phyloP scores from a whole-genome alignment of 2,329 filamentous ascomycete genomes.

The Alternaria panax region DNA sequence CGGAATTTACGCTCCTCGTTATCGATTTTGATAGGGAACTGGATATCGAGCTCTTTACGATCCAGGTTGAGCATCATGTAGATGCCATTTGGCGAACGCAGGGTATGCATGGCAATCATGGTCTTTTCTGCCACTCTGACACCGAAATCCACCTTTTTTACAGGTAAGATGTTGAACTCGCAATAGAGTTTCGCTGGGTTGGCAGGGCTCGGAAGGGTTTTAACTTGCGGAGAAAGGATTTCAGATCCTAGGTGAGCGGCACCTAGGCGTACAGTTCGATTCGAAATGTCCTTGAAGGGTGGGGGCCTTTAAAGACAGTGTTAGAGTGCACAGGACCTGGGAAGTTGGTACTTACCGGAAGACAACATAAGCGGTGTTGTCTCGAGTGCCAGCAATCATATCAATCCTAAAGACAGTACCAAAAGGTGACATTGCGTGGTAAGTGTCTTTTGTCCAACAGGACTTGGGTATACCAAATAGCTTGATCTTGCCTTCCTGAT shows the following conservation, averaged over 20 bases:
- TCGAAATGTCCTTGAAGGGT: conserved; percentile 12
- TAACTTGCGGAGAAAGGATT: not conserved
- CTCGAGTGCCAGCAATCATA: conserved; percentile 17
- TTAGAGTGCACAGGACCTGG: not conserved
- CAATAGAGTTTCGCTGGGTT: conserved; percentile 31
- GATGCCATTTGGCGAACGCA: conserved; percentile 38
- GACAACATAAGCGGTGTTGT: conserved; percentile 29
- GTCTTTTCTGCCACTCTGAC: conserved; percentile 60
- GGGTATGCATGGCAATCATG: conserved; percentile 67
- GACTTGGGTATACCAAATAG: conserved; percentile 23
- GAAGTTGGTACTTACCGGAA: conserved; percentile 30
- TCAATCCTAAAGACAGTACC: conserved; percentile 44
- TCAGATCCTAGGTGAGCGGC: conserved; percentile 13
- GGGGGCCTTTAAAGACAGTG: conserved; percentile 20
- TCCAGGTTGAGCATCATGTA: conserved; percentile 54
- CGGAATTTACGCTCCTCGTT: conserved; percentile 42
- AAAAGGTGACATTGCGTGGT: conserved; percentile 29
- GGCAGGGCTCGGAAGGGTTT: conserved; percentile 31
- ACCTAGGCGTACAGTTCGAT: conserved; percentile 14
- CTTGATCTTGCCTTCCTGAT: conserved; percentile 35
- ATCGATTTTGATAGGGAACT: conserved; percentile 50
- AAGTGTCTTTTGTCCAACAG: conserved; percentile 31
- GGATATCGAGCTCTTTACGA: conserved; percentile 54
- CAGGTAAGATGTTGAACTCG: conserved; percentile 38
- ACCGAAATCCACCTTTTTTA: conserved; percentile 67